Conservation (phyloP, 2,329 filamentous ascomycete species). For the Arthrobotrys musiformis region DNA sequence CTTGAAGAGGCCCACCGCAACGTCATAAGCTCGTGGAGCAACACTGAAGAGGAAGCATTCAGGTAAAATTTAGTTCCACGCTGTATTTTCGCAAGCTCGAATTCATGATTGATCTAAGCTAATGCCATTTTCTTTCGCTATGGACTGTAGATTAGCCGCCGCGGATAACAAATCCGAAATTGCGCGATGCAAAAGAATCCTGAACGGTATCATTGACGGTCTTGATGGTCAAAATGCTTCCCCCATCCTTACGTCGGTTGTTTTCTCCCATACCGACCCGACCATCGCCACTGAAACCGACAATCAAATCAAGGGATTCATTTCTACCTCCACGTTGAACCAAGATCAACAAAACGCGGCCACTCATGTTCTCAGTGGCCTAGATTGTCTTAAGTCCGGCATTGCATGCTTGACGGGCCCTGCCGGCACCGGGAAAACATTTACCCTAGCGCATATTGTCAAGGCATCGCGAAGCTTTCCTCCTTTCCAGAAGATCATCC, state of each 20-base stretch:
- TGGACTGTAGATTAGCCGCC: neutral
- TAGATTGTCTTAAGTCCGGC: neutral
- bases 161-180: neutral
- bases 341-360: neutral
- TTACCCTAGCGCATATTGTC: neutral
- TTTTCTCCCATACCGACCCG: neutral
- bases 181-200: neutral
- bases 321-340: neutral
- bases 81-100: too few relatives aligned
- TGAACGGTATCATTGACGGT: neutral
- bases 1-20: too few relatives aligned
- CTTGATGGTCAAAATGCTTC: neutral
- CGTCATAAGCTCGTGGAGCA: too few relatives aligned
- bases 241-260: neutral
- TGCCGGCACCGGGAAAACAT: constrained; percentile 2
- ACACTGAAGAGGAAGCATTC: too few relatives aligned
- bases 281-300: neutral
- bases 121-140: too few relatives aligned
- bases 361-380: neutral
- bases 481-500: neutral
- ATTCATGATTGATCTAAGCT: too few relatives aligned
- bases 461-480: neutral
- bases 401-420: neutral
- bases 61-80: too few relatives aligned
- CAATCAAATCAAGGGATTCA: neutral